Percentiles rank a stretch among this genome's conserved stretches.
Conservation (phyloP, 352 stramenopile genomes). For the Halophytophthora polymorphica region DNA sequence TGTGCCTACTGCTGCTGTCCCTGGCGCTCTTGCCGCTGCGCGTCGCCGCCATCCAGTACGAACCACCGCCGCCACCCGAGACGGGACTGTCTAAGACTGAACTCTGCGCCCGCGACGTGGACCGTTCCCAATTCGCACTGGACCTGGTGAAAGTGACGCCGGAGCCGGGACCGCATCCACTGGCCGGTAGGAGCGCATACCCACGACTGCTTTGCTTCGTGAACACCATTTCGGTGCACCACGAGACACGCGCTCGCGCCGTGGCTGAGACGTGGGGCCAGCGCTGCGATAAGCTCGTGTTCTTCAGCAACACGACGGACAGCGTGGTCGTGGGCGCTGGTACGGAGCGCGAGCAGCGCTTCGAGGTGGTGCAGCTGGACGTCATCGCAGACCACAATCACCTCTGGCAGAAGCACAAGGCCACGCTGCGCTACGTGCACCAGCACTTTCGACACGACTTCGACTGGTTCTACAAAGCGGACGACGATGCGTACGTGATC, state of each 20-base stretch:
- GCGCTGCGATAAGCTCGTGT: slow-evolving; percentile 74
- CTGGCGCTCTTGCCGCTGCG: too few species aligned
- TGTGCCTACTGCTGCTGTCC: too few species aligned
- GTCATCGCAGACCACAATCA: slow-evolving; percentile 76
- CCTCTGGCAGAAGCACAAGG: slow-evolving; percentile 83
- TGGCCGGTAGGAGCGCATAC: slow-evolving; percentile 17
- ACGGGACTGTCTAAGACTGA: slow-evolving; percentile 27
- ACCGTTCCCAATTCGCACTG: slow-evolving; percentile 32
- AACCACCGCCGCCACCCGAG: too few species aligned
- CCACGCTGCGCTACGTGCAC: slow-evolving; percentile 67
- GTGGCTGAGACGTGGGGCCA: slow-evolving; percentile 82
- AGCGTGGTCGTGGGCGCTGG: slow-evolving; percentile 35
- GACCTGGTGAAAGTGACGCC: slow-evolving; percentile 39
- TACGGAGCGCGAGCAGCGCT: slow-evolving; percentile 20
- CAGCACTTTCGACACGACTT: slow-evolving; percentile 69
- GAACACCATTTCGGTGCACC: slow-evolving; percentile 77
- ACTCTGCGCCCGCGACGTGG: slow-evolving; percentile 41
- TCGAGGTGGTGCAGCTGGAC: slow-evolving; percentile 67
- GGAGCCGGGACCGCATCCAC: slow-evolving; percentile 7
- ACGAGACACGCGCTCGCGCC: slow-evolving; percentile 51
- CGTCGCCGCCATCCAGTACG: too few species aligned
- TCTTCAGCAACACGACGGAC: slow-evolving; percentile 77
- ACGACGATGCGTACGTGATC: slow-evolving; percentile 83
- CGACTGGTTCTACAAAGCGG: slow-evolving; percentile 86
- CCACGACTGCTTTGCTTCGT: slow-evolving; percentile 76